phyloP scores from a whole-genome alignment of 2,329 filamentous ascomycete species.

The Ramichloridium luteum region DNA sequence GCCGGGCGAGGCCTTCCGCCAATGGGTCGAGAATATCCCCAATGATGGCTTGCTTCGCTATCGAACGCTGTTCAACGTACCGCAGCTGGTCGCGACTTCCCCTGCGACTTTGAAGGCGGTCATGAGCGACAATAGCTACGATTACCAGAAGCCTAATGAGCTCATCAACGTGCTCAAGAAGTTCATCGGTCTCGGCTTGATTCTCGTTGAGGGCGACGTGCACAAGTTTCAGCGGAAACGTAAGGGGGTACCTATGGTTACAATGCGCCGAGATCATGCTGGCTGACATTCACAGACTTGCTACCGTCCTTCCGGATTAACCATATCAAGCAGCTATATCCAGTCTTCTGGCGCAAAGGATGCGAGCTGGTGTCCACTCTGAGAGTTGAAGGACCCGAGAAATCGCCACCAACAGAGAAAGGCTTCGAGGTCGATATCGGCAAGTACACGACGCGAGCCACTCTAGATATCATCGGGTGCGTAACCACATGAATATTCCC shows the following conservation, averaged over 20 bases:
- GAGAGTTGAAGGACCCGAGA: neutral
- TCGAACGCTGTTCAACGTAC: constrained; percentile 28
- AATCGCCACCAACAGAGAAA: neutral
- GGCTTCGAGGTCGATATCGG: neutral
- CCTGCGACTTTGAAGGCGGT: constrained; percentile 36
- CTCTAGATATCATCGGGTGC: constrained; percentile 34
- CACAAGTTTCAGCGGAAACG: constrained; percentile 48
- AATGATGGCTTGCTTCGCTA: constrained; percentile 31
- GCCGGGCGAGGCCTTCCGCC: constrained; percentile 22
- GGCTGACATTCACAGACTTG: constrained; percentile 47
- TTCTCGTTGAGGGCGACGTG: constrained; percentile 38
- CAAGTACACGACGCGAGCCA: constrained; percentile 28
- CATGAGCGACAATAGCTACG: constrained; percentile 41
- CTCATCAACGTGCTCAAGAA: constrained; percentile 33
- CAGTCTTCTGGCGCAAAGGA: constrained; percentile 66
- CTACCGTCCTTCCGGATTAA: constrained; percentile 76
- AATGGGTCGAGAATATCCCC: constrained; percentile 27
- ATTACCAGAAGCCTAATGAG: constrained; percentile 39
- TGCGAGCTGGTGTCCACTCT: neutral
- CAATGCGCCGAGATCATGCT: too few relatives aligned
- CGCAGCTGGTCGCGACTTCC: constrained; percentile 27
- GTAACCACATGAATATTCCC: neutral
- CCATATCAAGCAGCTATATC: constrained; percentile 74
- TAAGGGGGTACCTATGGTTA: too few relatives aligned
- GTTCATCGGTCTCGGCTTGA: constrained; percentile 37